Evolutionary conservation across 768 basidiomycete genomes (phyloP).

Genomic region (Termitomyces heimii): DNA sequence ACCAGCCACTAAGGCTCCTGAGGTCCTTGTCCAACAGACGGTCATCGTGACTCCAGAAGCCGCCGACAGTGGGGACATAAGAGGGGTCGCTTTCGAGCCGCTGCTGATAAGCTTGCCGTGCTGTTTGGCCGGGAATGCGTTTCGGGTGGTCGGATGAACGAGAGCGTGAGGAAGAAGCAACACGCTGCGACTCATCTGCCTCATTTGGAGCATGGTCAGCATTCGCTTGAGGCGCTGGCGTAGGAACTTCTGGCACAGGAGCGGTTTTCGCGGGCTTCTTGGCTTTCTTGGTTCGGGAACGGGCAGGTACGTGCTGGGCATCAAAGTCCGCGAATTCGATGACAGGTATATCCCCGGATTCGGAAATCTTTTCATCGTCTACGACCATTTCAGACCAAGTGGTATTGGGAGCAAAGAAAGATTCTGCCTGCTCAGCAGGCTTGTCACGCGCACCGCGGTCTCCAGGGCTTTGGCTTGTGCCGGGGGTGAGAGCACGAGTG

Average conservation of each 20-base stretch:
- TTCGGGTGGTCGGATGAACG: constrained; percentile 17
- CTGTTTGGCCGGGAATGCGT: constrained; percentile 49
- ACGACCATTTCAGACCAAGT: constrained; percentile 87
- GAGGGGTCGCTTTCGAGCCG: constrained; percentile 81
- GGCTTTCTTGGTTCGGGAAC: constrained; percentile 31
- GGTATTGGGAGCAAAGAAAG: constrained; percentile 50
- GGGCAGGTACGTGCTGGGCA: constrained; percentile 24
- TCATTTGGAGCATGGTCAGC: constrained; percentile 17
- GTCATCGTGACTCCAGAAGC: constrained; percentile 95
- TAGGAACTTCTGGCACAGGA: constrained; percentile 24
- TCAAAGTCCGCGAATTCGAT: constrained; percentile 74
- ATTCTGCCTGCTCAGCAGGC: constrained; percentile 25
- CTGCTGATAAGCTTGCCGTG: constrained; percentile 83
- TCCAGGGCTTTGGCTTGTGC: constrained; percentile 58
- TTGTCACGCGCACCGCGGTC: constrained; percentile 28
- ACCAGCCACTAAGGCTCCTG: constrained; percentile 81
- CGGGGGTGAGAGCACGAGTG: constrained; percentile 56
- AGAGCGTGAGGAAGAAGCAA: constrained; percentile 34
- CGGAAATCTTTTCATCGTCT: constrained; percentile 53
- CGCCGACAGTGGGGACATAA: constrained; percentile 84
- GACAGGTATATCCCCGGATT: constrained; percentile 65
- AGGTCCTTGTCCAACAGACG: constrained; percentile 79
- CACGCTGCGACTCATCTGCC: constrained; percentile 23
- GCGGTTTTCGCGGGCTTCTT: constrained; percentile 35
- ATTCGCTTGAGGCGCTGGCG: constrained; percentile 21